Conservation (phyloP, 306 rosid species). For the Cicer cuneatum region DNA sequence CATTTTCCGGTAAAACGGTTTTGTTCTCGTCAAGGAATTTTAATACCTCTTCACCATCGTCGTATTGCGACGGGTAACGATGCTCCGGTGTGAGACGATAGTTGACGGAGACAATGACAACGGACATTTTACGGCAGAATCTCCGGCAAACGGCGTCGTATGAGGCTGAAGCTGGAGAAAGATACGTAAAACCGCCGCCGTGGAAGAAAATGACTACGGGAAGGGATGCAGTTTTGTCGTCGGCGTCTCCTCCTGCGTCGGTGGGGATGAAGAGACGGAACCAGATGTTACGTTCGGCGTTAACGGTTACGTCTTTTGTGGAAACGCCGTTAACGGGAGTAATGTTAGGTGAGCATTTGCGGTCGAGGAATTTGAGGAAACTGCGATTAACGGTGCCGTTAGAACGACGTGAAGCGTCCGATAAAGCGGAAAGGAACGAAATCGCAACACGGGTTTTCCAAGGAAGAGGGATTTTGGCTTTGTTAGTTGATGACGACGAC, state of each 20-base stretch:
- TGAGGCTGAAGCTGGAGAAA: slow-evolving; percentile 44
- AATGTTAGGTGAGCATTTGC: slow-evolving; percentile 40
- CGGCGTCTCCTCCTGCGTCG: no score
- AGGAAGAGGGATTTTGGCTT: slow-evolving; percentile 43
- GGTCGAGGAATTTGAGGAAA: slow-evolving; percentile 55
- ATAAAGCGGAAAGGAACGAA: slow-evolving; percentile 4
- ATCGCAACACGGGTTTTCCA: slow-evolving; percentile 57
- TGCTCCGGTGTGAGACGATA: slow-evolving; percentile 79
- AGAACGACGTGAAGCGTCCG: slow-evolving; percentile 49
- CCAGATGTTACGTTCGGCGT: slow-evolving; percentile 58
- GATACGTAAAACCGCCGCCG: slow-evolving; percentile 65
- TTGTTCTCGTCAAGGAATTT: slow-evolving; percentile 46
- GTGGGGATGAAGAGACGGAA: slow-evolving; percentile 60
- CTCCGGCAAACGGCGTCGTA: slow-evolving; percentile 64
- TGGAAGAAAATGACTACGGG: slow-evolving; percentile 46
- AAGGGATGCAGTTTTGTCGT: neutral
- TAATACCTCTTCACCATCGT: slow-evolving; percentile 69
- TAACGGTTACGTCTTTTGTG: slow-evolving; percentile 60
- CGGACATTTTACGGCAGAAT: slow-evolving; percentile 49
- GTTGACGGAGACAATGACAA: slow-evolving; percentile 65
- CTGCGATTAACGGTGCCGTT: slow-evolving; percentile 76
- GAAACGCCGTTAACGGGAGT: slow-evolving; percentile 57
- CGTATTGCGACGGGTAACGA: slow-evolving; percentile 67
- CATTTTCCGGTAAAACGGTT: slow-evolving; percentile 47
- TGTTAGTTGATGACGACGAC: neutral